Conservation (phyloP, 2,329 filamentous ascomycete species). For the Cercospora brassicicola region DNA sequence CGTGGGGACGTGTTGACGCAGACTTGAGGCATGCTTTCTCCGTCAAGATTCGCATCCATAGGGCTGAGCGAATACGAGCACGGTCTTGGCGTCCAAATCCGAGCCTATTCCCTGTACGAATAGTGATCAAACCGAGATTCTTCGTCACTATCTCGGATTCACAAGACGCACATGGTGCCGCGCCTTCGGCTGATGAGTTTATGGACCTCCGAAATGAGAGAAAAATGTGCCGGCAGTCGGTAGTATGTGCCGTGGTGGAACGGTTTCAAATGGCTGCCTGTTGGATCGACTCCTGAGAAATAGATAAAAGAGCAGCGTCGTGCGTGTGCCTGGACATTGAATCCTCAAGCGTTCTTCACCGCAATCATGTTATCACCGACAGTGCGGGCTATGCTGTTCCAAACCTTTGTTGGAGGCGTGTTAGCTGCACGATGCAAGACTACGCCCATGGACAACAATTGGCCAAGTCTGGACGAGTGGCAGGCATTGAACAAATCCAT, state of each 20-base stretch:
- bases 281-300: background rate
- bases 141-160: background rate
- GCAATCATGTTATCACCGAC: background rate
- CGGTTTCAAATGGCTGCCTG: background rate
- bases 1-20: too few relatives aligned
- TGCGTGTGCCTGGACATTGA: background rate
- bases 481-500: conserved; percentile 18
- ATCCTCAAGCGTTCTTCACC: background rate
- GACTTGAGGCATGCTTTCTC: background rate
- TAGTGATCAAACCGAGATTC: background rate
- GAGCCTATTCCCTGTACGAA: background rate
- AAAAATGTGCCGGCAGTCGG: background rate
- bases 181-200: background rate
- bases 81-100: background rate
- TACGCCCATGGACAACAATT: conserved; percentile 17
- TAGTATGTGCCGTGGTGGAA: background rate
- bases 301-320: background rate
- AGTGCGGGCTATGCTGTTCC: background rate
- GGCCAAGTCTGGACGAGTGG: conserved; percentile 19
- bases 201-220: background rate
- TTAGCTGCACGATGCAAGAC: conserved; percentile 17
- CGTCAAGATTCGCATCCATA: background rate
- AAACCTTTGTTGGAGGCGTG: background rate
- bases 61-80: conserved; percentile 5
- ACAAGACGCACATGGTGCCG: background rate